Conservation (phyloP, 441 rosid species). For the Gossypium lobatum region DNA sequence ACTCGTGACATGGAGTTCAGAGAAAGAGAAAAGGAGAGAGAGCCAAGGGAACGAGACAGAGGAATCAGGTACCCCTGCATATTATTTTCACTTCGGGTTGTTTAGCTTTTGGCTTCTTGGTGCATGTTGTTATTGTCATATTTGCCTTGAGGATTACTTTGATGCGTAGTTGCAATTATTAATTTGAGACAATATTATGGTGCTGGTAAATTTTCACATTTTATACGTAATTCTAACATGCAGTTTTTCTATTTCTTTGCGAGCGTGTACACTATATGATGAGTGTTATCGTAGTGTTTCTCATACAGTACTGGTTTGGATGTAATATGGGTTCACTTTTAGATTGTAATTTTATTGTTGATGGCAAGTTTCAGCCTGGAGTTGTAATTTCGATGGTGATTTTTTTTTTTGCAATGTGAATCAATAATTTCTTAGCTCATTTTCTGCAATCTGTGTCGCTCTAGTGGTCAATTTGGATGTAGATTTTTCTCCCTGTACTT, state of each 20-base stretch:
- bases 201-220: conserved; percentile 4
- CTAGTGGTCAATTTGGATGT: background rate
- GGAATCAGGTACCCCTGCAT: conserved; percentile 59
- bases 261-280: background rate
- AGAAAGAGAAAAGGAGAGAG: conserved; percentile 48
- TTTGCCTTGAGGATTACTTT: background rate
- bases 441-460: background rate
- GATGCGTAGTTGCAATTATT: background rate
- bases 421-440: background rate
- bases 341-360: background rate
- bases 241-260: background rate
- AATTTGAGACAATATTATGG: background rate
- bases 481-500: background rate
- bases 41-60: conserved; percentile 50
- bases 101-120: conserved; percentile 6
- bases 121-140: background rate
- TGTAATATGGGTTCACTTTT: background rate
- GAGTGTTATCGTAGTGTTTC: background rate
- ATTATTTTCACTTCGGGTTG: conserved; percentile 5
- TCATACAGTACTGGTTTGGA: background rate
- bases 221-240: background rate
- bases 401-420: background rate
- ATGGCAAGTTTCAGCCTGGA: background rate
- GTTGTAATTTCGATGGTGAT: background rate
- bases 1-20: conserved; percentile 49